These are phyloP conservation scores for Rossbeevera mucosa DNA, from an alignment of 768 basidiomycete genomes.

Conservation along the genomic window DNA sequence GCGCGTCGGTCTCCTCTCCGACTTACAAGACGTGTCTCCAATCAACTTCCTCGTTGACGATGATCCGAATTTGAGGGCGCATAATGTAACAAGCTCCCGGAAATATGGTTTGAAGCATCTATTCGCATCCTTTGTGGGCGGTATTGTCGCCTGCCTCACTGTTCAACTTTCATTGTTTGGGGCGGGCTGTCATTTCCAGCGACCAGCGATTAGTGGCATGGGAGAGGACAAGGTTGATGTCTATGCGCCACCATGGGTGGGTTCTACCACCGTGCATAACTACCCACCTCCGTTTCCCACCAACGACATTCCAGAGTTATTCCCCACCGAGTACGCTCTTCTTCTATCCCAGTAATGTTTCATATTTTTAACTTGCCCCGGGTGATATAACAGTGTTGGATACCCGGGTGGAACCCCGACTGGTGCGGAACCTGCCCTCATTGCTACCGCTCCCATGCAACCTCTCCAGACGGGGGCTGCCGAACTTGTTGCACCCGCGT, in stretches of 20 bases:
- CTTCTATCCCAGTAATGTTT: not conserved
- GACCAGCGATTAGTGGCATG: not conserved
- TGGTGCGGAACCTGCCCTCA: slow-evolving; percentile 68
- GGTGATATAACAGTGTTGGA: slow-evolving; percentile 43
- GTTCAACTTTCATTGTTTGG: slow-evolving; percentile 42
- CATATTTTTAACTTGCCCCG: not conserved
- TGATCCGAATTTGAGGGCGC: not conserved
- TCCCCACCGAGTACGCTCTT: slow-evolving; percentile 51
- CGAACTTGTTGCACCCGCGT: slow-evolving; percentile 52
- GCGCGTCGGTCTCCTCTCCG: slow-evolving; percentile 36
- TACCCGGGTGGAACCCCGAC: slow-evolving; percentile 76
- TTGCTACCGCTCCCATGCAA: slow-evolving; percentile 73
- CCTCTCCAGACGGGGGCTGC: slow-evolving; percentile 71
- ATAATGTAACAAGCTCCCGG: slow-evolving; percentile 15
- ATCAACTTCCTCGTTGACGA: slow-evolving; percentile 6
- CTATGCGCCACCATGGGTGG: slow-evolving; percentile 63
- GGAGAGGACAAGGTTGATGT: slow-evolving; percentile 23
- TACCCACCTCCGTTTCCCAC: slow-evolving; percentile 74
- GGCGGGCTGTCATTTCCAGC: slow-evolving; percentile 31
- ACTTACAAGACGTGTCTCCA: slow-evolving; percentile 11
- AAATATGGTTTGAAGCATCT: slow-evolving; percentile 33
- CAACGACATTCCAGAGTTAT: slow-evolving; percentile 65
- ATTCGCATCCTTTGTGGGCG: slow-evolving; percentile 48
- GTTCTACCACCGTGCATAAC: slow-evolving; percentile 63
- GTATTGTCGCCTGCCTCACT: slow-evolving; percentile 46